Evolutionary conservation across 1,139 yeast genomes (phyloP), one percentile per base, ranked within the genome.

Genomic region (Saccharomyces hybrid): DNA sequence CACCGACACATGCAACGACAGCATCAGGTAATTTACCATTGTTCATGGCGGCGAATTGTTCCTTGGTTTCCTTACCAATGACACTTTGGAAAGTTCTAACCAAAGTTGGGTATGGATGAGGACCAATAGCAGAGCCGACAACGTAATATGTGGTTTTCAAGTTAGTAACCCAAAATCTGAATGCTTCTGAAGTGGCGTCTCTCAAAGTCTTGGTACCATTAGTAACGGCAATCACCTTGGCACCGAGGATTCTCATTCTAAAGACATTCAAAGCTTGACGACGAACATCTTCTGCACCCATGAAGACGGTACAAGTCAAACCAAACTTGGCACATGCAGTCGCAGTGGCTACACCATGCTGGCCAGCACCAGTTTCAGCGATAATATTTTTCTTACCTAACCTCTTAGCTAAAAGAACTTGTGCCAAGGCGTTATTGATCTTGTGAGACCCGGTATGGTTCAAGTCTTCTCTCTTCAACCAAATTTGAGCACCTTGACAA

Each of bases 341-440:
- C 31, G 99, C 99, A 56, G 99, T 93, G 49, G 99, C 99, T 47
- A 93, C 99, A 76, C 99, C 99, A 70, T 93, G 99, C 77, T 93
- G 99, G 60, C 99, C 99, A 54, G 99, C 99, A 73, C 99, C 99
- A 48, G 99, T 93, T 76, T 93, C 99, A 48, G 99, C 99, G 70
- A 93, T 93, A 58, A 93, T 82, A 64, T 87, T 84, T 58, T 77
- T 83, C 77, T 93, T 93, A 51, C 99, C 99, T 62, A 95, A 78
- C 71, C 99, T 81, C 72, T 80, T 88, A 41, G 99, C 99, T 62
- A 93, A 78, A 58, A 93, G 78, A 26, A 89, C 93, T 76, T 93
- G 99, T 23, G 97, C 97, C 60, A 93, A 75, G 27, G 99, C 98
- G 67, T 93, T 93, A 74, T 93, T 93, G 70, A 93, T 93, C 75